These are phyloP conservation scores for Rosa rugosa DNA, from an alignment of 306 rosid genomes.

Conservation along the genomic window DNA sequence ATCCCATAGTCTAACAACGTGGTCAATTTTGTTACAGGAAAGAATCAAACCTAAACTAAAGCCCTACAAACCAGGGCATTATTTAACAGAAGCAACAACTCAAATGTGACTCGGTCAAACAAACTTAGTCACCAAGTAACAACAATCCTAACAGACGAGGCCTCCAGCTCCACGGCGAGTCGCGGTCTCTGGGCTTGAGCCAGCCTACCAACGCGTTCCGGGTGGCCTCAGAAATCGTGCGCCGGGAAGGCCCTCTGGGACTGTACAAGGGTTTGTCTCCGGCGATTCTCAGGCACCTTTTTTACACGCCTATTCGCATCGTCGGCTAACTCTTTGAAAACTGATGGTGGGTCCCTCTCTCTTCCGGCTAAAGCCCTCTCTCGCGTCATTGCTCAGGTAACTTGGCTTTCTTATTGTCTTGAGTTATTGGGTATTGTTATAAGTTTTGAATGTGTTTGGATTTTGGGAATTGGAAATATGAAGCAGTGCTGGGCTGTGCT, in stretches of 20 bases:
- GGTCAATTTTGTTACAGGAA: no score
- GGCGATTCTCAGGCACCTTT: constrained; percentile 68
- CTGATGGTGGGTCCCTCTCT: constrained; percentile 47
- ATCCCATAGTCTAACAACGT: no score
- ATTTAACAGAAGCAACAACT: no score
- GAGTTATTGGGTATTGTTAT: no score
- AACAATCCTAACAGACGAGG: constrained; percentile 35
- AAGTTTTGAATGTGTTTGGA: no score
- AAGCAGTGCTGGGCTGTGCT: no score
- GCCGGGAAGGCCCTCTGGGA: constrained; percentile 58
- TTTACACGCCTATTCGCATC: constrained; percentile 80
- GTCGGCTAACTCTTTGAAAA: constrained; percentile 50
- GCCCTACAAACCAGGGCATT: no score
- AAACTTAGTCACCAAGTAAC: no score
- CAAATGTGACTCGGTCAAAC: no score
- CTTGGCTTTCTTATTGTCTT: not conserved
- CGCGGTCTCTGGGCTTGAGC: constrained; percentile 45
- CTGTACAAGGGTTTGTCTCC: constrained; percentile 86
- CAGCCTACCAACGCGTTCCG: constrained; percentile 53
- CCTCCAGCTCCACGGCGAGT: constrained; percentile 82
- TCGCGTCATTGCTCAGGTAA: constrained; percentile 81
- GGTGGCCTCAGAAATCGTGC: constrained; percentile 53
- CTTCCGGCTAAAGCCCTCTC: constrained; percentile 60
- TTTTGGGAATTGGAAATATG: no score
- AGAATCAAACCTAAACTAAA: no score